A percentile compares a stretch with the other conserved stretches of the same genome.
phyloP scores from a whole-genome alignment of 345 rosid species.

The Melaleuca alternifolia region DNA sequence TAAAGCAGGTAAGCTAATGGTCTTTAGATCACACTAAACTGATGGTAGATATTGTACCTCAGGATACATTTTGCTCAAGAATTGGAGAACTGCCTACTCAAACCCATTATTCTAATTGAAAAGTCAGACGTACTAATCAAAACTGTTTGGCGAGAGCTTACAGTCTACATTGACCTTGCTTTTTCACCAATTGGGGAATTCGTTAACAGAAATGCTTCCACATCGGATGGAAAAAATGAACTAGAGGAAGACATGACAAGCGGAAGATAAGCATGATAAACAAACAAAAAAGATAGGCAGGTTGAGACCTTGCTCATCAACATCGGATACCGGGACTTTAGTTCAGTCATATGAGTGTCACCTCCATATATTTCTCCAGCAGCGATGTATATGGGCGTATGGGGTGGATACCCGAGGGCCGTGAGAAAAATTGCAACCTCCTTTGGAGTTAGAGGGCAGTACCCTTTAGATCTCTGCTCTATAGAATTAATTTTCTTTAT shows the following conservation, averaged over 20 bases:
- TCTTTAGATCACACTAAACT: background rate
- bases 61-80: background rate
- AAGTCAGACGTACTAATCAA: background rate
- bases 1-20: background rate
- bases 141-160: background rate
- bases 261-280: background rate
- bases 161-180: background rate
- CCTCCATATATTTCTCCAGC: constrained; percentile 28
- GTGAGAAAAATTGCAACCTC: constrained; percentile 19
- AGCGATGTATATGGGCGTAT: constrained; percentile 18
- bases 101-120: background rate
- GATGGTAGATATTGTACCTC: background rate
- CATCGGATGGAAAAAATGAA: background rate
- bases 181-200: background rate
- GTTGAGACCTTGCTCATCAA: constrained; percentile 10
- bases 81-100: background rate
- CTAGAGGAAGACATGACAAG: background rate
- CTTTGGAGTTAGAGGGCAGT: constrained; percentile 25
- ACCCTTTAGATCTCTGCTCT: constrained; percentile 13
- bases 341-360: constrained; percentile 8
- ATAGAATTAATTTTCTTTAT: constrained; percentile 10
- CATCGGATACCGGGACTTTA: constrained; percentile 10
- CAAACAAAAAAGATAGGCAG: background rate
- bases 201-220: background rate
- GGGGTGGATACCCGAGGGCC: constrained; percentile 15